These are phyloP conservation scores for Chaetomium sp. DNA, from an alignment of 2,329 filamentous ascomycete genomes.

Conservation along the genomic window DNA sequence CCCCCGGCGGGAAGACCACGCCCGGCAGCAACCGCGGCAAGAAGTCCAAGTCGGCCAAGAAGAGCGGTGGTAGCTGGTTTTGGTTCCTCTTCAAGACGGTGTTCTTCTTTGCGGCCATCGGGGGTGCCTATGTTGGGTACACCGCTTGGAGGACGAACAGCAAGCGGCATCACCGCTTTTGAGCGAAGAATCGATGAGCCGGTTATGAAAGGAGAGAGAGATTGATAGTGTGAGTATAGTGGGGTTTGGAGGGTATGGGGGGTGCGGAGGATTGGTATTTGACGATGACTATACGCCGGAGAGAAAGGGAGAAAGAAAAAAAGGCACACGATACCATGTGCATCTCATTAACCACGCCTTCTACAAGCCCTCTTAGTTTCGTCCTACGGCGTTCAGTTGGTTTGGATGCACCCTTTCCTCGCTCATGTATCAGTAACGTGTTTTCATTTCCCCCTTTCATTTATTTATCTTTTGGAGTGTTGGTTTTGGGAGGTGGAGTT, in stretches of 20 bases:
- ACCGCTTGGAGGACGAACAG: constrained; percentile 70
- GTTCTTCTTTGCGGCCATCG: constrained; percentile 62
- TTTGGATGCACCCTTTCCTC: not conserved
- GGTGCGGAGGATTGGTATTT: constrained; percentile 1
- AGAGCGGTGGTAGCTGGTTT: constrained; percentile 45
- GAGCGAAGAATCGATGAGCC: constrained; percentile 10
- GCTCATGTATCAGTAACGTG: constrained; percentile 11
- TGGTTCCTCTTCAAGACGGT: constrained; percentile 75
- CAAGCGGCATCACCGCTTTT: constrained; percentile 54
- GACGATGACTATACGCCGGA: constrained; percentile 8
- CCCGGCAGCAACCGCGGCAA: constrained; percentile 31
- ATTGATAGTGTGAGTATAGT: too few relatives aligned
- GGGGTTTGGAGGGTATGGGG: too few relatives aligned
- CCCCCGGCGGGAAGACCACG: constrained; percentile 35
- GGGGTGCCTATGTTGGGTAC: constrained; percentile 76
- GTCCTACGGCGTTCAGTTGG: not conserved
- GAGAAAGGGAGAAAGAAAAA: constrained; percentile 10
- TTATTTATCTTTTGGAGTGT: too few relatives aligned
- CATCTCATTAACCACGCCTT: not conserved
- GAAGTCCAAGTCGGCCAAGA: constrained; percentile 30
- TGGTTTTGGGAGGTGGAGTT: too few relatives aligned
- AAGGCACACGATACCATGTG: constrained; percentile 1
- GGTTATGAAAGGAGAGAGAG: not conserved
- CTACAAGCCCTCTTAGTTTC: not conserved
- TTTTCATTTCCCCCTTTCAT: not conserved